A percentile compares a stretch with the other conserved stretches of the same genome.
phyloP scores from a whole-genome alignment of 2,329 filamentous ascomycete genomes.

The Aulographum hederae region DNA sequence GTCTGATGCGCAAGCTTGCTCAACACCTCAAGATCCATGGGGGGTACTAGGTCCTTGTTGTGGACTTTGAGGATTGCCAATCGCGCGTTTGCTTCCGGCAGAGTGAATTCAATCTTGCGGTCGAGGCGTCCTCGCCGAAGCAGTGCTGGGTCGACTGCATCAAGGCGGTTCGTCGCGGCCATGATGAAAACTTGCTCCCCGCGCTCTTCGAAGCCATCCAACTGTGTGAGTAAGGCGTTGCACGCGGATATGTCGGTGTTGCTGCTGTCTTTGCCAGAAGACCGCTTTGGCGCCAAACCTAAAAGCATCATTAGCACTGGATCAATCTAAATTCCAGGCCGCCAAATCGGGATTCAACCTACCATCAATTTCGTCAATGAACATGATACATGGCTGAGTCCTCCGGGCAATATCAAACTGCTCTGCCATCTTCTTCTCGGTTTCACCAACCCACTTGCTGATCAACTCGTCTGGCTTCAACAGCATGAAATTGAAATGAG shows the following conservation, averaged over 20 bases:
- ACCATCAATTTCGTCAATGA: slow-evolving; percentile 99
- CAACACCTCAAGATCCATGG: slow-evolving; percentile 61
- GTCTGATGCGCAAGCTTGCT: slow-evolving; percentile 69
- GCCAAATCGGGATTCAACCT: no score
- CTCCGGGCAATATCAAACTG: slow-evolving; percentile 91
- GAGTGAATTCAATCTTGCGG: slow-evolving; percentile 91
- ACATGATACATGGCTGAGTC: slow-evolving; percentile 96
- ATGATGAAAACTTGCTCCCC: slow-evolving; percentile 89
- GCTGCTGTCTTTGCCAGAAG: slow-evolving; percentile 97
- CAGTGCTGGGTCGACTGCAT: slow-evolving; percentile 91
- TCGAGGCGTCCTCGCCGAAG: slow-evolving; percentile 89
- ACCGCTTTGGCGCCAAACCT: slow-evolving; percentile 81
- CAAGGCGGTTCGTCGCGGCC: slow-evolving; percentile 91
- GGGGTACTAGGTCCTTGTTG: slow-evolving; percentile 77
- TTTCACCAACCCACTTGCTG: slow-evolving; percentile 98
- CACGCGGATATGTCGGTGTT: slow-evolving; percentile 86
- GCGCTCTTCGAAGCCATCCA: slow-evolving; percentile 97
- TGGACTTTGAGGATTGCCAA: slow-evolving; percentile 87
- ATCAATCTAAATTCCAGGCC: no score
- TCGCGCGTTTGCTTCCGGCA: slow-evolving; percentile 65
- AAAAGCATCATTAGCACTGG: no score
- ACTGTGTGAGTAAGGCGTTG: slow-evolving; percentile 77
- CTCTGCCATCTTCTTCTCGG: slow-evolving; percentile 81
- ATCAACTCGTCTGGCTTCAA: slow-evolving; percentile 93
- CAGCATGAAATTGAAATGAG: slow-evolving; percentile 99